These are phyloP conservation scores for Apiospora sp. DNA, from an alignment of 2,329 filamentous ascomycete genomes.

Conservation along the genomic window DNA sequence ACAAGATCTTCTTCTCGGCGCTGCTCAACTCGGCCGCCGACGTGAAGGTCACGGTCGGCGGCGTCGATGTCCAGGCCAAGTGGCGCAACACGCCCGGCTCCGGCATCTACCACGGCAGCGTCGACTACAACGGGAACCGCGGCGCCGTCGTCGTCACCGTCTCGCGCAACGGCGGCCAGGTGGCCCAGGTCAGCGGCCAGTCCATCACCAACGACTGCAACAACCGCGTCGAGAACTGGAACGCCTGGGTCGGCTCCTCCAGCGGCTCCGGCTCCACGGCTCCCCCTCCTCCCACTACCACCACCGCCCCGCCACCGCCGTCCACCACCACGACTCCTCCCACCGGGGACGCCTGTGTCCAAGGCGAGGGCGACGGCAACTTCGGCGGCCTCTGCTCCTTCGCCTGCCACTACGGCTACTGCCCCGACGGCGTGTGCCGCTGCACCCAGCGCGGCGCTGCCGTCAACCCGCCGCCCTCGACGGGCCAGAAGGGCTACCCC, in stretches of 20 bases:
- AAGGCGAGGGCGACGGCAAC: slow-evolving; percentile 24
- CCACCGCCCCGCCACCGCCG: not conserved
- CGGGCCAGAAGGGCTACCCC: slow-evolving; percentile 33
- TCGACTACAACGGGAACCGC: not conserved
- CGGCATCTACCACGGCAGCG: slow-evolving; percentile 12
- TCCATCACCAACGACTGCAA: slow-evolving; percentile 38
- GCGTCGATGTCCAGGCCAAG: not conserved
- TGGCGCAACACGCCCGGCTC: slow-evolving; percentile 20
- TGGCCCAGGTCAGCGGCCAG: slow-evolving; percentile 37
- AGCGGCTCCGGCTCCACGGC: not conserved
- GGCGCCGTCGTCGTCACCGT: slow-evolving; percentile 5
- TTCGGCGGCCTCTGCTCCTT: slow-evolving; percentile 38
- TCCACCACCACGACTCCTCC: slow-evolving; percentile 21
- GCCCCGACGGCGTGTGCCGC: slow-evolving; percentile 37
- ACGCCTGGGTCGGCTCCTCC: slow-evolving; percentile 45
- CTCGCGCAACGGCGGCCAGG: slow-evolving; percentile 32
- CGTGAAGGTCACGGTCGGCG: not conserved
- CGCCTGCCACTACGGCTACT: slow-evolving; percentile 40
- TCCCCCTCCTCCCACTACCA: not conserved
- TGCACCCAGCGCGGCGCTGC: slow-evolving; percentile 34
- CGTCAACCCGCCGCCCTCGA: slow-evolving; percentile 23
- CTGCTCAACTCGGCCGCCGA: slow-evolving; percentile 17
- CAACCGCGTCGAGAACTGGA: slow-evolving; percentile 43
- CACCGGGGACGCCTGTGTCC: slow-evolving; percentile 37
- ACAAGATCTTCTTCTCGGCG: slow-evolving; percentile 19